Evolutionary conservation across 441 rosid genomes (phyloP), one percentile per base, ranked within the genome.

Genomic region (California macrophylla): DNA sequence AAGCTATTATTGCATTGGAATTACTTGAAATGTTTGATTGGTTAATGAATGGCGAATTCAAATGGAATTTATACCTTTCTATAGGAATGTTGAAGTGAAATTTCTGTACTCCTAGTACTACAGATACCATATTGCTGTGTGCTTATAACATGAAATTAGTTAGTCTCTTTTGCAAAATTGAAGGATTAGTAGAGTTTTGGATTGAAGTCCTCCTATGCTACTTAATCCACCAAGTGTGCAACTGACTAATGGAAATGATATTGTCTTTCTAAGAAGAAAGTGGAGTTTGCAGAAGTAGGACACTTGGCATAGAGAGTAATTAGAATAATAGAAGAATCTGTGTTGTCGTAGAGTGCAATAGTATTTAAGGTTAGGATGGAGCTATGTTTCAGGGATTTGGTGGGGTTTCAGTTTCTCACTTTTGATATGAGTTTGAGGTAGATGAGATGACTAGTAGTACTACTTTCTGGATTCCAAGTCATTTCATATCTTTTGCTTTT

Each of bases 291-390:
- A 4, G 32, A 29, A 29, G 32, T 29, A 29, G 32, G 32, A 2
- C 32, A 29, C 4, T n/a, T n/a, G n/a, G n/a, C n/a, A n/a, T n/a
- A n/a, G n/a, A n/a, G 32, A 29, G 32, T 1, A 29, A 29, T 29
- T 29, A 29, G 5, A 7, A 34, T 34, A 34, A 34, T 3, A 34
- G 40, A 61, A 38, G 80, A 71, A 77, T 68, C 69, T 67, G 68
- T 74, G 38, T 24, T 29, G 36, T 32, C 64, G 72, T 67, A 71
- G 71, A 68, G 72, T 56, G 66, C 70, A 56, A 56, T 52, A 52
- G 2, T 56, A 8, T 56, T 21, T 5, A 65, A 16, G 38, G 50
- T 56, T 20, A 29, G 42, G 30, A 66, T 66, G 56, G 63, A 18
- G 26, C 26, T 6, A 50, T 29, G 54, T 70, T 62, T 61, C 20